Percentiles rank a stretch among this genome's conserved stretches.
Evolutionary conservation across 1,284 basidiomycete species (phyloP).

Genomic region (Ustilago esculenta): DNA sequence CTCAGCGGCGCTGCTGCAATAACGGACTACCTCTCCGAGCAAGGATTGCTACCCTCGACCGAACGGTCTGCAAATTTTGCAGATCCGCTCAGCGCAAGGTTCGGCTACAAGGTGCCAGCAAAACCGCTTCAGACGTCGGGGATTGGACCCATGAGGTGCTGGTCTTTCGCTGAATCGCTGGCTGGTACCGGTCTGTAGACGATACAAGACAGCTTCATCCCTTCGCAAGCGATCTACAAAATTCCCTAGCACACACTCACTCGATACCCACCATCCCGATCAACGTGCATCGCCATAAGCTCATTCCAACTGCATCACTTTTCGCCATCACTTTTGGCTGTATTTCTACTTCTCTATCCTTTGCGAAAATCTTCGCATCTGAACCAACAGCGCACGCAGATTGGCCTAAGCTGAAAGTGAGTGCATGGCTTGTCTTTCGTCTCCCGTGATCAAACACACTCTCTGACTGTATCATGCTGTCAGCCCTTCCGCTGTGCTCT

Average conservation of each 20-base stretch:
- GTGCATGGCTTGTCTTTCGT: too few species aligned
- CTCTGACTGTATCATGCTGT: conserved; percentile 5
- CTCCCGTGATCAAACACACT: too few species aligned
- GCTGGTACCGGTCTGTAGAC: conserved; percentile 23
- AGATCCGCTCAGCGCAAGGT: conserved; percentile 27
- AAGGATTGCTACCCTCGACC: conserved; percentile 52
- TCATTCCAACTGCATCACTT: too few species aligned
- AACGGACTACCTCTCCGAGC: conserved; percentile 70
- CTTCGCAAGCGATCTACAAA: too few species aligned
- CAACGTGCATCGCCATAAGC: too few species aligned
- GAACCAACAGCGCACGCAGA: too few species aligned
- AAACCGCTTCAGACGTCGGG: background rate
- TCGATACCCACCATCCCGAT: conserved; percentile 4
- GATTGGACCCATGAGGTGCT: conserved; percentile 18
- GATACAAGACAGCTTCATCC: too few species aligned
- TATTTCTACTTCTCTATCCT: background rate
- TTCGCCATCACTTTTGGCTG: too few species aligned
- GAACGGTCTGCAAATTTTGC: background rate
- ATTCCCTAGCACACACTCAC: too few species aligned
- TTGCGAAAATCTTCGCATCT: too few species aligned
- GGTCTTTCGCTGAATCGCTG: conserved; percentile 17
- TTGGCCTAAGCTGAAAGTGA: too few species aligned
- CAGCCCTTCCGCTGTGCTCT: background rate
- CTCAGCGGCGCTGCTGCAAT: conserved; percentile 69
- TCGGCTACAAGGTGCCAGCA: conserved; percentile 12